Conservation (phyloP, 108 stramenopile genomes). For the Skeletonema costatum region DNA sequence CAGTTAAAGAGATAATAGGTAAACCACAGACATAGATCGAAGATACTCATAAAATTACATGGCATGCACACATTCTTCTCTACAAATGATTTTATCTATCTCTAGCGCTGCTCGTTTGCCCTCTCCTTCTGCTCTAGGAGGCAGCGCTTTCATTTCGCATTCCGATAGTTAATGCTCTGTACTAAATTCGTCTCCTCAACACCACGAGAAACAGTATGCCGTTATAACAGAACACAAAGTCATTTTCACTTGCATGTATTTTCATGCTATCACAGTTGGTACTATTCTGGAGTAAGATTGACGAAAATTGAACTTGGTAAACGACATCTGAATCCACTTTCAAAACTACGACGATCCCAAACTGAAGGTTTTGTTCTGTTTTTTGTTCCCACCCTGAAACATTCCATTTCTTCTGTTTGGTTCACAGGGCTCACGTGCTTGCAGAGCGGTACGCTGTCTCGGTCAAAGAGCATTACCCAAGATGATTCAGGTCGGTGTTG, state of each 20-base stretch:
- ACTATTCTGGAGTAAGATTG: slow-evolving; percentile 1
- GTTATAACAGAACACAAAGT: slow-evolving; percentile 18
- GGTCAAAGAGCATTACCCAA: slow-evolving; percentile 15
- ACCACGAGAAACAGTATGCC: slow-evolving; percentile 8
- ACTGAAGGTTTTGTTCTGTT: neutral
- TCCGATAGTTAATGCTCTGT: neutral
- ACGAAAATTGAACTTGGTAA: neutral
- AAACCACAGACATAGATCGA: too few relatives aligned
- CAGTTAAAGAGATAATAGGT: too few relatives aligned
- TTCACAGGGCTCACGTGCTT: neutral
- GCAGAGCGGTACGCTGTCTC: slow-evolving; percentile 17
- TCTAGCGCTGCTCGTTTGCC: too few relatives aligned
- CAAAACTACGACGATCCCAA: slow-evolving; percentile 20
- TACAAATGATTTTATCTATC: too few relatives aligned
- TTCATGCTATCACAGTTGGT: slow-evolving; percentile 4
- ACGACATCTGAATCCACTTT: slow-evolving; percentile 12
- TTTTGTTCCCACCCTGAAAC: neutral
- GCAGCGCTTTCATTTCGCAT: neutral
- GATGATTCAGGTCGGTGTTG: slow-evolving; percentile 46
- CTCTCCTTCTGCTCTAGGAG: neutral
- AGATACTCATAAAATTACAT: too few relatives aligned
- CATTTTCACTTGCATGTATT: neutral
- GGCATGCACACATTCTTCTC: too few relatives aligned
- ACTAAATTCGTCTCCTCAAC: neutral
- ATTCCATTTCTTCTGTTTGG: slow-evolving; percentile 2